Conservation (phyloP, 2,329 filamentous ascomycete genomes). For the Fusarium coffeatum region DNA sequence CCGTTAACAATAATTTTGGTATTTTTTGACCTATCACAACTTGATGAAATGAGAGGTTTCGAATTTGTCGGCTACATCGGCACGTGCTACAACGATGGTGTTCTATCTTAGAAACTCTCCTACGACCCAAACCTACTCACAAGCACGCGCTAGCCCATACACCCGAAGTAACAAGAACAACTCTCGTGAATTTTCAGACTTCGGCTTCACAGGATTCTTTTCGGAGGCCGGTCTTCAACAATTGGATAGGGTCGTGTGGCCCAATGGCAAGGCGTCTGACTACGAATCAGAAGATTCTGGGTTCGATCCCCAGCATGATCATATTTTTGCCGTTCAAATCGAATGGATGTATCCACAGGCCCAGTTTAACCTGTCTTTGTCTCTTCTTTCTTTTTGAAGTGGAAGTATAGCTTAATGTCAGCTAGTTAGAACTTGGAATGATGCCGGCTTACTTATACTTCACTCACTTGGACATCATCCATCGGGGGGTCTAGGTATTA, state of each 20-base stretch:
- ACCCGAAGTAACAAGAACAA: fast-evolving
- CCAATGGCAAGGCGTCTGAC: slow-evolving; percentile 47
- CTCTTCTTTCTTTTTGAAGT: neutral
- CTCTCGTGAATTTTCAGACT: no score
- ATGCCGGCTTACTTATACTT: no score
- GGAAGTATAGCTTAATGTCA: neutral
- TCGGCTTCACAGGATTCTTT: neutral
- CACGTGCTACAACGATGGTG: neutral
- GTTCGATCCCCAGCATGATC: slow-evolving; percentile 46
- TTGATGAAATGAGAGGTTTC: no score
- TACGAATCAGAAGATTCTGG: slow-evolving; percentile 48
- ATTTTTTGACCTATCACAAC: neutral
- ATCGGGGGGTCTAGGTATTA: no score
- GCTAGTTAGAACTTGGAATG: no score
- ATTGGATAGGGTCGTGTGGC: slow-evolving; percentile 30
- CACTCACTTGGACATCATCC: no score
- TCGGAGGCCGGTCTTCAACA: neutral
- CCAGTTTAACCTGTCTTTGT: neutral
- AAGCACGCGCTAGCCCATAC: fast-evolving
- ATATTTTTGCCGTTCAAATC: neutral
- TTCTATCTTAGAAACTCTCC: neutral
- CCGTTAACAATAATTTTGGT: neutral
- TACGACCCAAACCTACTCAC: neutral
- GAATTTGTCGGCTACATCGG: neutral
- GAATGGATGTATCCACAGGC: neutral